Percentiles rank a stretch among this genome's conserved stretches.
These are phyloP conservation scores for Alternaria alternata DNA, from an alignment of 2,329 filamentous ascomycete species.

Conservation along the genomic window DNA sequence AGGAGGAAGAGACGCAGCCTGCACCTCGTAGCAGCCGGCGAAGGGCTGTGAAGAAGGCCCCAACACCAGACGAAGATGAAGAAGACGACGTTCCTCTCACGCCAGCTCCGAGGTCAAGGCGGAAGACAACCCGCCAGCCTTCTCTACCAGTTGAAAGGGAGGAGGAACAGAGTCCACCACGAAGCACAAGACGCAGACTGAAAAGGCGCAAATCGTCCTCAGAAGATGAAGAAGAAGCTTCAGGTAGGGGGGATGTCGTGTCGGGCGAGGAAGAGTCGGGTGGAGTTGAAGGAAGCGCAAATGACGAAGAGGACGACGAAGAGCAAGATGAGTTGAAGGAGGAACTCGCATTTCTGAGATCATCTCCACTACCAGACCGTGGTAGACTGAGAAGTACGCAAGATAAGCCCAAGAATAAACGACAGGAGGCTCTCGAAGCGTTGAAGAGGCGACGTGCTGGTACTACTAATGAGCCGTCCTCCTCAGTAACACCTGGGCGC, in stretches of 20 bases:
- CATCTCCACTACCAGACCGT: conserved; percentile 42
- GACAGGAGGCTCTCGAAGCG: conserved; percentile 54
- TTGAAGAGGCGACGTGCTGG: conserved; percentile 54
- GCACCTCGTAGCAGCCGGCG: conserved; percentile 17
- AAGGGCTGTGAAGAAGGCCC: conserved; percentile 4
- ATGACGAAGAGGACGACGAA: conserved; percentile 23
- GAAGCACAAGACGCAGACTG: conserved; percentile 10
- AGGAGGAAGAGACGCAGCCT: conserved; percentile 4
- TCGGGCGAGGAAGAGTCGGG: conserved; percentile 27
- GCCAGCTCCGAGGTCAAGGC: neutral
- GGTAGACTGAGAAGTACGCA: conserved; percentile 36
- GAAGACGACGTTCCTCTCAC: conserved; percentile 9
- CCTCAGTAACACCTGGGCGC: conserved; percentile 33
- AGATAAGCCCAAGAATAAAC: conserved; percentile 42
- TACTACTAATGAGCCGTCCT: conserved; percentile 33
- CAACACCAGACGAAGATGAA: conserved; percentile 9
- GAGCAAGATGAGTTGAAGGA: conserved; percentile 54
- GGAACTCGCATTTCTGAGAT: conserved; percentile 55
- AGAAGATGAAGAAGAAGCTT: conserved; percentile 11
- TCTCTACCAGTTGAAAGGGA: conserved; percentile 11
- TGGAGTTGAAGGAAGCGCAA: conserved; percentile 7
- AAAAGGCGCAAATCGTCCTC: conserved; percentile 9
- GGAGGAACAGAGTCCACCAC: conserved; percentile 9
- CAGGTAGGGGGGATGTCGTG: conserved; percentile 22
- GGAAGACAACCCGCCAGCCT: neutral